Percentiles rank a stretch among this genome's conserved stretches.
Conservation (phyloP, 2,329 filamentous ascomycete species). For the Zymoseptoria pseudotritici region DNA sequence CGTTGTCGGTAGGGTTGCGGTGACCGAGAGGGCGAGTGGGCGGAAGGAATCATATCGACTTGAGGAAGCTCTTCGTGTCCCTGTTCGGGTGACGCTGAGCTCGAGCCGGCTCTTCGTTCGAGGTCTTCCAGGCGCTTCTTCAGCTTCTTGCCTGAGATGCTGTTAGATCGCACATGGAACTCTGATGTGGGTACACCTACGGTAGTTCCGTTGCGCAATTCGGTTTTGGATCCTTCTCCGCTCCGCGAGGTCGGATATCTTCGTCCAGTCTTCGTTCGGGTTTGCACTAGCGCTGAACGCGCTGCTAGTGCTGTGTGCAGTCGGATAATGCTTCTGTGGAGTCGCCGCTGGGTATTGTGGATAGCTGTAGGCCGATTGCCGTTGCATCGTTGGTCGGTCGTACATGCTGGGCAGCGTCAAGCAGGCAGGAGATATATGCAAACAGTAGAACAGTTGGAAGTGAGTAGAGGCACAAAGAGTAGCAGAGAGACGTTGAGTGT, state of each 20-base stretch:
- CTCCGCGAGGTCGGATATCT: constrained; percentile 95
- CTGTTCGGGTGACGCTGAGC: constrained; percentile 53
- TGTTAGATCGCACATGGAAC: constrained; percentile 15
- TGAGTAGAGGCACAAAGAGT: background rate
- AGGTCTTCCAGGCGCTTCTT: constrained; percentile 83
- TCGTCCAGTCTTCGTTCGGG: constrained; percentile 97
- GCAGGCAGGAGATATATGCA: background rate
- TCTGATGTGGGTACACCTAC: constrained; percentile 46
- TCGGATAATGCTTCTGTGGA: constrained; percentile 56
- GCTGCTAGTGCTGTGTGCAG: constrained; percentile 74
- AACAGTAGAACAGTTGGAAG: background rate
- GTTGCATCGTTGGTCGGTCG: constrained; percentile 33
- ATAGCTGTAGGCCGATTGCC: constrained; percentile 40
- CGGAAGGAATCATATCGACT: constrained; percentile 10
- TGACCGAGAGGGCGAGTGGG: background rate
- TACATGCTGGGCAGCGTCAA: constrained; percentile 14
- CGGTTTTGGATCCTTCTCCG: constrained; percentile 91
- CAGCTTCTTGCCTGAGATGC: constrained; percentile 70
- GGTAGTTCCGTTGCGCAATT: constrained; percentile 96
- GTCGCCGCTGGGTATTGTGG: constrained; percentile 30
- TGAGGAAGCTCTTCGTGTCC: constrained; percentile 47
- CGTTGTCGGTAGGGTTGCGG: constrained; percentile 19
- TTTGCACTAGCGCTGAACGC: constrained; percentile 92
- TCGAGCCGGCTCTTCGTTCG: constrained; percentile 65
- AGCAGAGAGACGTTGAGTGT: background rate